phyloP scores from a whole-genome alignment of 140 eudicot species.

The Erigeron philadelphicus region DNA sequence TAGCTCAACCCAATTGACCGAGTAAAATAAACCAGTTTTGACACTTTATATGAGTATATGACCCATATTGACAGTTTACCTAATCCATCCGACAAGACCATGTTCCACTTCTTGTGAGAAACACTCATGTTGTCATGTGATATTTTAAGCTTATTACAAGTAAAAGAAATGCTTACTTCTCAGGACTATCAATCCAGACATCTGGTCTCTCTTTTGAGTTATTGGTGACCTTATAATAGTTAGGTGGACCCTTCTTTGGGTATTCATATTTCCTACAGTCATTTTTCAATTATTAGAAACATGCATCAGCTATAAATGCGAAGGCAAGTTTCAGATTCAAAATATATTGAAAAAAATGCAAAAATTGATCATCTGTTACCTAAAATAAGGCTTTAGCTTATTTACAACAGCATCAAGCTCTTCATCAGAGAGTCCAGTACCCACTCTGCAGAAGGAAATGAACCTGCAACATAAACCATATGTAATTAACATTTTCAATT shows the following conservation, averaged over 20 bases:
- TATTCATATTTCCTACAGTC: constrained; percentile 67
- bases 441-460: constrained; percentile 94
- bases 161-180: constrained; percentile 51
- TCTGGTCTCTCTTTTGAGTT: constrained; percentile 96
- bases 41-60: no score
- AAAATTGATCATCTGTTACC: constrained; percentile 33
- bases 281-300: background rate
- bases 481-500: background rate
- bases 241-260: constrained; percentile 82
- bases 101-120: background rate
- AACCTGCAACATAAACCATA: constrained; percentile 56
- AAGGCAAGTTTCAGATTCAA: background rate
- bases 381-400: constrained; percentile 80
- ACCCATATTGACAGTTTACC: no score
- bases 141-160: constrained; percentile 1
- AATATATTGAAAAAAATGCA: background rate
- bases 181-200: constrained; percentile 99
- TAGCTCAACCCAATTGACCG: background rate
- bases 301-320: background rate
- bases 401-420: constrained; percentile 82
- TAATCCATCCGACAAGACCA: background rate
- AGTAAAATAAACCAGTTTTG: background rate
- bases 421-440: constrained; percentile 94
- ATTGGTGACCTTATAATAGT: constrained; percentile 86
- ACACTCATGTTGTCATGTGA: background rate